These are phyloP conservation scores for Rhododendron mucronatum DNA, from an alignment of 148 eudicot genomes.

Conservation along the genomic window DNA sequence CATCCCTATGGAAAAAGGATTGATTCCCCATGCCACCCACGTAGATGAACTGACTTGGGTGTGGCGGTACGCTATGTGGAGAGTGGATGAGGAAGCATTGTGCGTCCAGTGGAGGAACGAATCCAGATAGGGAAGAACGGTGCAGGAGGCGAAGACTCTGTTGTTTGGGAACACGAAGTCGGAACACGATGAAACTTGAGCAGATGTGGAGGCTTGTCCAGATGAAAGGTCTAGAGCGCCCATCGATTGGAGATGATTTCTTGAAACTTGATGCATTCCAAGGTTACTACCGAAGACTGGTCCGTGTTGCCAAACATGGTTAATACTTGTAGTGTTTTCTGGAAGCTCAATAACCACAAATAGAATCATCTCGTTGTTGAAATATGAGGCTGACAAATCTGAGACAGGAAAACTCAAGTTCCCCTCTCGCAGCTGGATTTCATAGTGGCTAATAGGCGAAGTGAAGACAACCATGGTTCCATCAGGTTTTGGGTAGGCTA, in stretches of 20 bases:
- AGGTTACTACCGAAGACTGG: not conserved
- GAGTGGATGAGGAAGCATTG: slow-evolving; percentile 17
- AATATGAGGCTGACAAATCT: not conserved
- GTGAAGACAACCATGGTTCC: not conserved
- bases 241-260: not conserved
- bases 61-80: slow-evolving; percentile 21
- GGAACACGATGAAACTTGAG: not conserved
- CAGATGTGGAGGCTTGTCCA: not conserved
- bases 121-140: slow-evolving; percentile 7
- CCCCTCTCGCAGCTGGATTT: not conserved
- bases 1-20: slow-evolving; percentile 4
- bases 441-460: not conserved
- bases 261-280: not conserved
- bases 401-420: not conserved
- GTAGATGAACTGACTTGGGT: slow-evolving; percentile 2
- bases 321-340: not conserved
- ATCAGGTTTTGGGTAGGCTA: not conserved
- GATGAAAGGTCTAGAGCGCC: slow-evolving; percentile 1
- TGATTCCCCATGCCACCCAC: slow-evolving; percentile 21
- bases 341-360: not conserved
- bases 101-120: slow-evolving; percentile 29
- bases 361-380: not conserved
- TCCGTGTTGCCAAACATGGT: slow-evolving; percentile 16
- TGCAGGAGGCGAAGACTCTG: slow-evolving; percentile 15
- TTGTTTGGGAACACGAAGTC: slow-evolving; percentile 9